phyloP scores from a whole-genome alignment of 345 rosid genomes.

The Salix udensis region DNA sequence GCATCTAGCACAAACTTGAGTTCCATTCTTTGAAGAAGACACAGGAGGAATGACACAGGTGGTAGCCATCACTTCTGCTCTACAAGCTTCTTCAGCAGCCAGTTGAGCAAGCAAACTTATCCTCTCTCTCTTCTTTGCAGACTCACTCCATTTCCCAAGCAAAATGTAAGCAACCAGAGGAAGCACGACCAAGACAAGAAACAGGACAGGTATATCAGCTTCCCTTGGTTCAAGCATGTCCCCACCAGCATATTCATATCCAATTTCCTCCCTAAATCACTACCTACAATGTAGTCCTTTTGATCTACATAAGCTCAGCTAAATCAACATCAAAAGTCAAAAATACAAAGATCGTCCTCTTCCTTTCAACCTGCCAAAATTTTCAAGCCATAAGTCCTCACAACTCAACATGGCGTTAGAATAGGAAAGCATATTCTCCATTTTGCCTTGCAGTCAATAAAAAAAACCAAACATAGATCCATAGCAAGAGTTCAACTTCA shows the following conservation, averaged over 20 bases:
- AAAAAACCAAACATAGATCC: neutral
- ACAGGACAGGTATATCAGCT: constrained; percentile 69
- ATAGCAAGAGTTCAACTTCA: neutral
- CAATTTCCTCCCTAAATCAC: constrained; percentile 29
- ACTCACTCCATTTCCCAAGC: constrained; percentile 86
- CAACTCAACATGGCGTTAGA: neutral
- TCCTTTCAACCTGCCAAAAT: constrained; percentile 10
- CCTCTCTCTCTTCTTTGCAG: constrained; percentile 57
- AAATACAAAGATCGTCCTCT: constrained; percentile 6
- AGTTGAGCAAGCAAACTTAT: constrained; percentile 59
- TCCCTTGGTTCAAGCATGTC: constrained; percentile 96
- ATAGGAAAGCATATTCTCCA: neutral
- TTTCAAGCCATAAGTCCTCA: neutral
- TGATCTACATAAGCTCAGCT: constrained; percentile 30
- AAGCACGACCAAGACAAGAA: constrained; percentile 78
- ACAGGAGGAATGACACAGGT: constrained; percentile 35
- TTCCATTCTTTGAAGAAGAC: constrained; percentile 40
- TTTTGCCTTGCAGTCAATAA: neutral
- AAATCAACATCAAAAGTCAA: constrained; percentile 14
- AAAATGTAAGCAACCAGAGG: constrained; percentile 69
- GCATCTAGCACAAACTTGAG: constrained; percentile 69
- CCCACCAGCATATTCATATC: constrained; percentile 74
- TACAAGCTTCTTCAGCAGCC: constrained; percentile 74
- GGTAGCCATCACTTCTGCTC: constrained; percentile 49
- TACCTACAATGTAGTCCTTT: constrained; percentile 18